Evolutionary conservation across 495 filamentous ascomycete species (phyloP).

Genomic region (Penicillium chermesinum): DNA sequence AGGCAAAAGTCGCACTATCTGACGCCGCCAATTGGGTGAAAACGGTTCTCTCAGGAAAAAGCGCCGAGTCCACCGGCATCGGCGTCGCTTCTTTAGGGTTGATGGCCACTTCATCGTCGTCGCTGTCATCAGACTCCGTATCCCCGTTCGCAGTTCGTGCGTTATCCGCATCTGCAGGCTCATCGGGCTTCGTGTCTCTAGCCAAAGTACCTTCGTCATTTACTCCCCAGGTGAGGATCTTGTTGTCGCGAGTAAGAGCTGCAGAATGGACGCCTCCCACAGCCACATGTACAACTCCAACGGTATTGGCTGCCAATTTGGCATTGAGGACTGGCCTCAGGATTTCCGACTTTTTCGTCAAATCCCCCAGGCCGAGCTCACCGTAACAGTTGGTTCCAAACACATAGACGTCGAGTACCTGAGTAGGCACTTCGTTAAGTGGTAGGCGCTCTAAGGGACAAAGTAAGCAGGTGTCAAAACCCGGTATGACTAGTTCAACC

Average conservation of each 20-base stretch:
- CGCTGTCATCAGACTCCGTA: background rate
- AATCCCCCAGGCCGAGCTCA: slow-evolving; percentile 1
- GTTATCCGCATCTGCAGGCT: background rate
- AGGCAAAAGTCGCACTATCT: slow-evolving; percentile 56
- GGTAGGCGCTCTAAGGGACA: no score
- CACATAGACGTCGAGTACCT: slow-evolving; percentile 1
- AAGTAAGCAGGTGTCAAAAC: no score
- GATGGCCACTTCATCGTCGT: background rate
- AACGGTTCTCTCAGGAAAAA: slow-evolving; percentile 4
- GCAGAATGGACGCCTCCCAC: slow-evolving; percentile 4
- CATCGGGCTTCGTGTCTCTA: background rate
- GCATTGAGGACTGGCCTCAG: slow-evolving; percentile 1
- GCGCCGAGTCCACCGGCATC: background rate
- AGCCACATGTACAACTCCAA: background rate
- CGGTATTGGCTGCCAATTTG: background rate
- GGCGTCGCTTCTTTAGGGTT: slow-evolving; percentile 4
- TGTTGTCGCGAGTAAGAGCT: slow-evolving; percentile 3
- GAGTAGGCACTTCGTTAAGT: background rate
- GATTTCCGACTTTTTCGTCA: slow-evolving; percentile 5
- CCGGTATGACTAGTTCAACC: no score
- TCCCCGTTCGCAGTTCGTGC: background rate
- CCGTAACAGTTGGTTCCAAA: slow-evolving; percentile 5
- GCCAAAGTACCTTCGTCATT: slow-evolving; percentile 4
- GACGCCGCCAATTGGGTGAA: slow-evolving; percentile 56
- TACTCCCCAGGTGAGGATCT: slow-evolving; percentile 4